phyloP scores from a whole-genome alignment of 306 rosid species.

The Datisca glomerata region DNA sequence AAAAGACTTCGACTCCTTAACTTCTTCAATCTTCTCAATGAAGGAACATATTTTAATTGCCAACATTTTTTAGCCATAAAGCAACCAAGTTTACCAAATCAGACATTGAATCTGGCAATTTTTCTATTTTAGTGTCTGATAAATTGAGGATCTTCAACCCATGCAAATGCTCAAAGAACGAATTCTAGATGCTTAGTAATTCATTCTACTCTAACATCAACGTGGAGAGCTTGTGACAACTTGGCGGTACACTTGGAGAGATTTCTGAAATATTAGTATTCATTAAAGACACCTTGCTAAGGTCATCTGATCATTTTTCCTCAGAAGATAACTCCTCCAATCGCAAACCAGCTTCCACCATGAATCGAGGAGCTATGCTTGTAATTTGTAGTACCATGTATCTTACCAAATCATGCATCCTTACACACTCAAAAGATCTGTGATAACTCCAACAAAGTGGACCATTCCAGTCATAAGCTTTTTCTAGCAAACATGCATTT shows the following conservation, averaged over 20 bases:
- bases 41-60: too few species aligned
- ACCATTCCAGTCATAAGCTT: too few species aligned
- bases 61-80: too few species aligned
- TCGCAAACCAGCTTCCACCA: slow-evolving; percentile 1
- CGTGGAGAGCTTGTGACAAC: slow-evolving; percentile 6
- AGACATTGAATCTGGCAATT: background rate
- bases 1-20: too few species aligned
- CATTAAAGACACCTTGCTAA: background rate
- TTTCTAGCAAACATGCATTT: slow-evolving; percentile 1
- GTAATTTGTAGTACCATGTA: slow-evolving; percentile 6
- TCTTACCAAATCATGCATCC: slow-evolving; percentile 12
- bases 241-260: background rate
- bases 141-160: slow-evolving; percentile 4
- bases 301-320: background rate
- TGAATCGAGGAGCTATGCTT: background rate
- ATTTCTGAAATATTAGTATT: too few species aligned
- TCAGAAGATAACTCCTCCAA: background rate
- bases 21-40: too few species aligned
- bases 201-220: background rate
- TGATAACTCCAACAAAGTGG: too few species aligned
- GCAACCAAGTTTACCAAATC: too few species aligned
- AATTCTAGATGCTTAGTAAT: background rate
- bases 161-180: slow-evolving; percentile 4
- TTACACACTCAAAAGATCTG: too few species aligned
- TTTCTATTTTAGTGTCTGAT: background rate